These are phyloP conservation scores for Chaetothyriales sp. DNA, from an alignment of 2,329 filamentous ascomycete genomes.

Conservation along the genomic window DNA sequence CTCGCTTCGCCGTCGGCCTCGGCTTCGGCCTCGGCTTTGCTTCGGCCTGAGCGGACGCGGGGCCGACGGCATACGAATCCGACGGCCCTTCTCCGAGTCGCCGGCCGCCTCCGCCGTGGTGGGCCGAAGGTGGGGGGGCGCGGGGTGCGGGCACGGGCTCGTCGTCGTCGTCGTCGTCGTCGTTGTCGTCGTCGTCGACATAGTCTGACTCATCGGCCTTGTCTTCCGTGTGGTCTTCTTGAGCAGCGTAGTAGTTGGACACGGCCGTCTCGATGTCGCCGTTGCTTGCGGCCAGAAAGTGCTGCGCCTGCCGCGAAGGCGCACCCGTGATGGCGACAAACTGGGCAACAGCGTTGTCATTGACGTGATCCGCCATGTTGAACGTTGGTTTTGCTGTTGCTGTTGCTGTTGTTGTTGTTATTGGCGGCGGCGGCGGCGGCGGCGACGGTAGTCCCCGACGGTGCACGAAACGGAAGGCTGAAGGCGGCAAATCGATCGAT, in stretches of 20 bases:
- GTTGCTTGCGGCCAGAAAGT: slow-evolving; percentile 50
- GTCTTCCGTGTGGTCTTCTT: slow-evolving; percentile 24
- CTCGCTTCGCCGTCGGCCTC: slow-evolving; percentile 27
- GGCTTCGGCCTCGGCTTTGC: slow-evolving; percentile 21
- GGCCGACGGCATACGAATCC: slow-evolving; percentile 15
- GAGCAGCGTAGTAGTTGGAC: slow-evolving; percentile 45
- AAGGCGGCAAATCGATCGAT: slow-evolving; percentile 6
- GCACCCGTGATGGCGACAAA: slow-evolving; percentile 46
- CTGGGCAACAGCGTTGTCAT: slow-evolving; percentile 35
- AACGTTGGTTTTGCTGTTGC: no score
- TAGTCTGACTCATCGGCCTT: slow-evolving; percentile 16
- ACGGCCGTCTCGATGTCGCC: slow-evolving; percentile 55
- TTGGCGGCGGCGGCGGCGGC: no score
- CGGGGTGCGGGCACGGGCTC: slow-evolving; percentile 3
- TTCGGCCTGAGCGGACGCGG: slow-evolving; percentile 22
- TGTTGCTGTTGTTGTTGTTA: no score
- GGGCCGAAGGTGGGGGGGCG: slow-evolving; percentile 6
- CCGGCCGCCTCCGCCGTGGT: slow-evolving; percentile 18
- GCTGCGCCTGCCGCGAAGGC: slow-evolving; percentile 43
- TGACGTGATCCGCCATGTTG: slow-evolving; percentile 13
- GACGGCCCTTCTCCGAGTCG: slow-evolving; percentile 23
- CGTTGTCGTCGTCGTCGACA: slow-evolving; percentile 19
- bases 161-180: slow-evolving; percentile 19
- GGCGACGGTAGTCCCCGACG: no score
- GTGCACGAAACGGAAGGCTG: no score